Evolutionary conservation across 331 rosid species (phyloP).

Genomic region (Rhamnella rubrinervis): DNA sequence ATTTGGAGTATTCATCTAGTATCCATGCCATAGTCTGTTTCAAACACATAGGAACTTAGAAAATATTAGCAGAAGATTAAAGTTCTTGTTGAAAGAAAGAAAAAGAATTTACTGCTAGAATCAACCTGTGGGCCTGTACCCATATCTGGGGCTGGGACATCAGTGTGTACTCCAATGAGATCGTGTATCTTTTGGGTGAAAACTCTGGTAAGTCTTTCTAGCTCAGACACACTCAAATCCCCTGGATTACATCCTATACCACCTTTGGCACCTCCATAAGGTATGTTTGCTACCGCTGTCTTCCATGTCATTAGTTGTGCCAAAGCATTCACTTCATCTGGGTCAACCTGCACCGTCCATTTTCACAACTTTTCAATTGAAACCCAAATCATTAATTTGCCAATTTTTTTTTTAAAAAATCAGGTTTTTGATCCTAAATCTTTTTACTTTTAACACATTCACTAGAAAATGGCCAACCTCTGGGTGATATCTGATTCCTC

Average conservation of each 20-base stretch:
- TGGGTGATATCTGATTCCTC: conserved; percentile 95
- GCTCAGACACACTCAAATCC: conserved; percentile 61
- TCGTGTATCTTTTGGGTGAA: conserved; percentile 95
- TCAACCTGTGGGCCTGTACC: conserved; percentile 95
- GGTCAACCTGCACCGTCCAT: conserved; percentile 60
- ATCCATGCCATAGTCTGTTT: conserved; percentile 97
- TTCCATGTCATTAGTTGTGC: conserved; percentile 98
- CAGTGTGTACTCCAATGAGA: conserved; percentile 77
- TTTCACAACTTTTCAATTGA: conserved; percentile 1
- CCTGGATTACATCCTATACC: conserved; percentile 87
- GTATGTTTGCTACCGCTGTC: conserved; percentile 86
- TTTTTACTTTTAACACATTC: not conserved
- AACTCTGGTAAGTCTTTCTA: conserved; percentile 84
- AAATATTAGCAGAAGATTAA: not conserved
- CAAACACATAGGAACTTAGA: conserved; percentile 1
- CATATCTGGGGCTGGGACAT: conserved; percentile 98
- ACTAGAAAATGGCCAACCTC: conserved; percentile 53
- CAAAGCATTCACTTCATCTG: conserved; percentile 91
- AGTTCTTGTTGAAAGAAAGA: not conserved
- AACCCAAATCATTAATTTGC: not conserved
- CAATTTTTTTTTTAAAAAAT: too few species aligned
- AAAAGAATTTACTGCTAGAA: not conserved
- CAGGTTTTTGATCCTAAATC: not conserved
- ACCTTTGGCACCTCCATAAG: conserved; percentile 96
- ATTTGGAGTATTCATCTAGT: conserved; percentile 90